Conservation (phyloP, 179 eudicot genomes). For the Sideroxylon spinosum region DNA sequence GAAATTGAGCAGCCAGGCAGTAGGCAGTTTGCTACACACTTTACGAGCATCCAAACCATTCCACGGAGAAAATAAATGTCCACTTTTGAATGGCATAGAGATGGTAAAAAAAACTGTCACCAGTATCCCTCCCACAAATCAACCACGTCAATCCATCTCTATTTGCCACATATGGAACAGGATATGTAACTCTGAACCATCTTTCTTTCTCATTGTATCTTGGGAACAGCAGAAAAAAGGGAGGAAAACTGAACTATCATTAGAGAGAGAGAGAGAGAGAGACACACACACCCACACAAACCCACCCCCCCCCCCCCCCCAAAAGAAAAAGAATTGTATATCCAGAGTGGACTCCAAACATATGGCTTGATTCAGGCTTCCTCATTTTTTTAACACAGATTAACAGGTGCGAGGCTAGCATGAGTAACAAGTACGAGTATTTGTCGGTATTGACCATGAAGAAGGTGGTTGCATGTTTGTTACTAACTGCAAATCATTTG, state of each 20-base stretch:
- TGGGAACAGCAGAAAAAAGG: not conserved
- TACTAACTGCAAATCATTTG: not conserved
- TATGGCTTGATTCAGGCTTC: not conserved
- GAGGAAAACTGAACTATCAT: not conserved
- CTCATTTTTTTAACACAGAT: not conserved
- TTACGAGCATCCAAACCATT: not conserved
- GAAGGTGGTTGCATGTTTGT: not conserved
- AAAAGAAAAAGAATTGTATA: not conserved
- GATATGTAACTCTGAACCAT: not conserved
- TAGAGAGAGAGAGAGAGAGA: too few relatives aligned
- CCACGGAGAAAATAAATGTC: not conserved
- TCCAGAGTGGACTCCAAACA: not conserved
- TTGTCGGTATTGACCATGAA: not conserved
- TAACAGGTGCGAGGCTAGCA: not conserved
- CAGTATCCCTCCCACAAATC: not conserved
- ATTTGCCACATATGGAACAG: not conserved
- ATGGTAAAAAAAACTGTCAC: not conserved
- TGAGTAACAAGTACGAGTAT: not conserved
- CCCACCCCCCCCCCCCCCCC: too few relatives aligned
- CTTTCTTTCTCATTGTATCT: not conserved
- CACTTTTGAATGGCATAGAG: not conserved
- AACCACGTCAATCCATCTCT: conserved; percentile 2
- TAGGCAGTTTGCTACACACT: not conserved
- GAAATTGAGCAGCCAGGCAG: not conserved
- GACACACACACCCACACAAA: too few relatives aligned